A percentile compares a stretch with the other conserved stretches of the same genome.
These are phyloP conservation scores for Scleroderma citrinum DNA, from an alignment of 768 basidiomycete species.

Conservation along the genomic window DNA sequence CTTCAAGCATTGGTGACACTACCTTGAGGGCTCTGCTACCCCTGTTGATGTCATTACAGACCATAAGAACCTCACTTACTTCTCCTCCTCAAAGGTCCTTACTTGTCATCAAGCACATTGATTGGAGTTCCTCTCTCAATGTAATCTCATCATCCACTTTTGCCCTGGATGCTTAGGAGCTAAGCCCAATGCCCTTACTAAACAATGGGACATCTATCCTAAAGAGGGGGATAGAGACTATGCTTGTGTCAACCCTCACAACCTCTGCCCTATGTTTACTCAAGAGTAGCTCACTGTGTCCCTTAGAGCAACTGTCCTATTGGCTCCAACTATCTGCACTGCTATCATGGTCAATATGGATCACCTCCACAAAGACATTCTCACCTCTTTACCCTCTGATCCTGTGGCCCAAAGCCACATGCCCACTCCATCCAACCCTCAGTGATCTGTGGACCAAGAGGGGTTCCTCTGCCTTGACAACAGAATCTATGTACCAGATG, in stretches of 20 bases:
- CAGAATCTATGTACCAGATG: background rate
- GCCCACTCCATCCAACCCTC: background rate
- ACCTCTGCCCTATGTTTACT: background rate
- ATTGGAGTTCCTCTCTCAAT: constrained; percentile 36
- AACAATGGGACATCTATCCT: background rate
- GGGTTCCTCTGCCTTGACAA: background rate
- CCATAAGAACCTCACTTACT: constrained; percentile 15
- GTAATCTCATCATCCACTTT: constrained; percentile 10
- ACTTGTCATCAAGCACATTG: constrained; percentile 15
- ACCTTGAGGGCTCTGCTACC: background rate
- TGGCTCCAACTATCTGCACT: background rate
- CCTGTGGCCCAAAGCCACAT: background rate
- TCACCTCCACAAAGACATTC: constrained; percentile 14
- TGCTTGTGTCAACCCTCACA: background rate
- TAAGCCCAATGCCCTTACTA: background rate
- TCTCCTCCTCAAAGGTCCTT: constrained; percentile 3
- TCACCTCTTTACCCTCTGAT: background rate
- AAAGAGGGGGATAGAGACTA: background rate
- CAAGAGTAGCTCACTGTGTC: background rate
- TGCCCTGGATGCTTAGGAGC: constrained; percentile 5
- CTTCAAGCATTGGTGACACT: background rate
- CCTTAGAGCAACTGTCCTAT: background rate
- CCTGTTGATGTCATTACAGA: constrained; percentile 16
- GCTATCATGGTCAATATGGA: constrained; percentile 8
- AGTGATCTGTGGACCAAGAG: background rate